Base-by-base conservation (phyloP, 2,329 filamentous ascomycete species). In the Pseudofabraea citricarpa region DNA sequence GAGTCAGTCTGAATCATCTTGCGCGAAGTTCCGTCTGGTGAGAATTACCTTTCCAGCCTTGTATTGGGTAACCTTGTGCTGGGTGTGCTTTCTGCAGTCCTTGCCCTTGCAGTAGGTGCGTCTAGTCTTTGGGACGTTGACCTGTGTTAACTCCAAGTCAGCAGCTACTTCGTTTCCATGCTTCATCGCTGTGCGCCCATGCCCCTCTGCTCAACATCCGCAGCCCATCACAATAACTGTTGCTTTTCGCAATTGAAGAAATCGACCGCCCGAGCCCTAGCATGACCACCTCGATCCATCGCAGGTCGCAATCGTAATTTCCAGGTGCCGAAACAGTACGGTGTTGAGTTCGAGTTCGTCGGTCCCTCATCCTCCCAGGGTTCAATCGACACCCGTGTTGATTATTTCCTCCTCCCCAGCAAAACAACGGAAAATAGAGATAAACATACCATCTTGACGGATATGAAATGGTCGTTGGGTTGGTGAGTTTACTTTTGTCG, bases 81-180 rank as follows among this genome's bases (percentile, higher is more conserved):
- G 83, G 66, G 85, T 89, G 81, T 90, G 87, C 77, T 90, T 89
- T 66, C 79, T 81, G 87, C 90, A 95, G 67, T 89, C 83, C 80
- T 86, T 90, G 79, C 87, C 87, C 81, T 94, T 94, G 88, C 88
- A 95, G 79, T 90, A 95, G 73, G 90, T 95, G 78, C 89, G 87
- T 71, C 90, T 84, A 72, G 90, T 95, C 81, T 95, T 95, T 68
- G 90, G 90, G 78, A 95, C 87, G 87, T 95, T 95, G 80, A 95
- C 90, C 90, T 64, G 49, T 36, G 37, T 37, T 41, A 43, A 21
- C 27, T 45, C 39, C 24, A 40, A 19, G 32, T 29, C 22, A 19
- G 36, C 36, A n/a, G 15, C 22, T 38, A n/a, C 29, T 45, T 40
- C 18, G 20, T 20, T 41, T 41, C 40, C 40, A 41, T 36, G 13